These are phyloP conservation scores for Dothideomycetes sp. DNA, from an alignment of 2,329 filamentous ascomycete genomes.

Conservation along the genomic window DNA sequence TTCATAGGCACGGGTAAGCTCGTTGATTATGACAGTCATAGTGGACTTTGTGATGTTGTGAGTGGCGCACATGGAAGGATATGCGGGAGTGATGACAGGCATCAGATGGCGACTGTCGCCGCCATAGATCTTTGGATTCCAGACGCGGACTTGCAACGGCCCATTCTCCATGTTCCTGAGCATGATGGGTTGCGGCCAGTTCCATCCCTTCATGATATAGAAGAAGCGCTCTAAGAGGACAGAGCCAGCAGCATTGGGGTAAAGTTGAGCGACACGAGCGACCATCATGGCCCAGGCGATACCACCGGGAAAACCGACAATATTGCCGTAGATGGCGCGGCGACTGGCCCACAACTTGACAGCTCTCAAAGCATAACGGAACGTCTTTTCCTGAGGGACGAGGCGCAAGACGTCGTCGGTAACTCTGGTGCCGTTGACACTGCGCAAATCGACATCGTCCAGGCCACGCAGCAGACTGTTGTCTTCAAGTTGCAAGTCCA, in stretches of 20 bases:
- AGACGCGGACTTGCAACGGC: constrained; percentile 72
- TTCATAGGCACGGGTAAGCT: constrained; percentile 67
- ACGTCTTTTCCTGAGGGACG: constrained; percentile 82
- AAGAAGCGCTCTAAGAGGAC: constrained; percentile 93
- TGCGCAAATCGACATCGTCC: constrained; percentile 77
- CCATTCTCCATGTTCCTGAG: constrained; percentile 81
- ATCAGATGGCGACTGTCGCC: constrained; percentile 81
- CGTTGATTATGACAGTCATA: constrained; percentile 71
- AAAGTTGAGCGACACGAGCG: constrained; percentile 89
- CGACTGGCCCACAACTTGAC: constrained; percentile 95
- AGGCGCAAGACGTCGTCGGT: constrained; percentile 84
- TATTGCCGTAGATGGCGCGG: constrained; percentile 89
- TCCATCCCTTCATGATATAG: constrained; percentile 80
- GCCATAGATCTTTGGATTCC: constrained; percentile 85
- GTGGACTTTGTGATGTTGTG: constrained; percentile 88
- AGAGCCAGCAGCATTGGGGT: constrained; percentile 81
- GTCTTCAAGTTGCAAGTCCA: constrained; percentile 68
- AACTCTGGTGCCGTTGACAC: constrained; percentile 87
- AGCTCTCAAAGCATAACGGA: constrained; percentile 77
- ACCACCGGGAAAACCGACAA: constrained; percentile 92
- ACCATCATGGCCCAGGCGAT: constrained; percentile 98
- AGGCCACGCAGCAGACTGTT: constrained; percentile 76
- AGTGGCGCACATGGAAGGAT: constrained; percentile 95
- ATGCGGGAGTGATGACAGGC: constrained; percentile 96
- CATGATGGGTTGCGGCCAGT: constrained; percentile 87